Evolutionary conservation across 73 alveolate species (phyloP).

Genomic region (Tetrahymena thermophila): DNA sequence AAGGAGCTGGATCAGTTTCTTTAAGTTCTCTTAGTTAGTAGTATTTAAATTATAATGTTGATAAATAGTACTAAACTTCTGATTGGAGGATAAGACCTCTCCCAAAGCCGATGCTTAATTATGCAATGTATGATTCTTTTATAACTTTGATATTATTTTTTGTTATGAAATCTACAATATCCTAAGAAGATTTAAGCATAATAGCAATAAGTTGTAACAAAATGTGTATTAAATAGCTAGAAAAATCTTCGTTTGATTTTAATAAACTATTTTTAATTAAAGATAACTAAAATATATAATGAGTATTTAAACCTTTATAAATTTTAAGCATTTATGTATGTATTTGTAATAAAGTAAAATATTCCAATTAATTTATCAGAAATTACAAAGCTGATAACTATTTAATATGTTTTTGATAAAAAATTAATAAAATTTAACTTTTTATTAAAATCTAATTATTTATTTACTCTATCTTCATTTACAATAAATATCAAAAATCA

Average conservation of each 20-base stretch:
- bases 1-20: conserved; percentile 5
- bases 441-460: too few relatives aligned
- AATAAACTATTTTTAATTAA: background rate
- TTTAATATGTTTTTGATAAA: too few relatives aligned
- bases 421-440: too few relatives aligned
- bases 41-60: background rate
- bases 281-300: background rate
- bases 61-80: conserved; percentile 15
- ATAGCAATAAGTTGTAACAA: background rate
- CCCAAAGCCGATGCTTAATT: conserved; percentile 6
- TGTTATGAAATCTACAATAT: background rate
- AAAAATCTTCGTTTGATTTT: background rate
- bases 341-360: too few relatives aligned
- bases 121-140: conserved; percentile 27
- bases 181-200: background rate
- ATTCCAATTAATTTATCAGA: too few relatives aligned
- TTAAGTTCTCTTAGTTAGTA: background rate
- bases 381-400: too few relatives aligned
- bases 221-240: background rate
- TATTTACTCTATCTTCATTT: too few relatives aligned
- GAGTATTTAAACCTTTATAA: background rate
- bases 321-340: too few relatives aligned
- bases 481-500: too few relatives aligned
- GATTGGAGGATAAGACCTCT: conserved; percentile 49
- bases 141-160: background rate